phyloP scores from a whole-genome alignment of 1,284 basidiomycete species.

The Tremellales sp. region DNA sequence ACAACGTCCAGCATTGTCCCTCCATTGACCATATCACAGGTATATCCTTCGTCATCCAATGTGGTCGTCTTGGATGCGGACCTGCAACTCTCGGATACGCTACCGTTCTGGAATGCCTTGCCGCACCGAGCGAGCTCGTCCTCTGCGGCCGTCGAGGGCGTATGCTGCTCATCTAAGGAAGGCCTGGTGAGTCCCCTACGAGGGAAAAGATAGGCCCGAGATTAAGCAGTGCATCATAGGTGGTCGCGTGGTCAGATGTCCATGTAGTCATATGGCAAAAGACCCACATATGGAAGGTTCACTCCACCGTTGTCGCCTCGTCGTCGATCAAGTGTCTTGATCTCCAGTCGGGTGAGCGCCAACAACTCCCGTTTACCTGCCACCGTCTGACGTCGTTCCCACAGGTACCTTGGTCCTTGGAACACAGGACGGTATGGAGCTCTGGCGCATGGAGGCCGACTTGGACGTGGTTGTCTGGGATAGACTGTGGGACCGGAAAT shows the following conservation, averaged over 20 bases:
- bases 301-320: constrained; percentile 35
- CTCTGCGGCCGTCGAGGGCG: constrained; percentile 29
- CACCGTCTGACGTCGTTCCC: neutral
- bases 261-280: constrained; percentile 40
- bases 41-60: constrained; percentile 37
- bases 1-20: neutral
- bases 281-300: constrained; percentile 27
- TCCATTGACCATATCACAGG: constrained; percentile 19
- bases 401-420: constrained; percentile 31
- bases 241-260: constrained; percentile 39
- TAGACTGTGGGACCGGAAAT: constrained; percentile 34
- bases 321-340: constrained; percentile 29
- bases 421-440: constrained; percentile 33
- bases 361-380: neutral
- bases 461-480: constrained; percentile 44
- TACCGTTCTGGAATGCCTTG: constrained; percentile 41
- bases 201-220: neutral
- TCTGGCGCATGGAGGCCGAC: constrained; percentile 32
- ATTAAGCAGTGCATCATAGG: constrained; percentile 21
- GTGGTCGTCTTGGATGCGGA: constrained; percentile 32
- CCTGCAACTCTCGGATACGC: constrained; percentile 32
- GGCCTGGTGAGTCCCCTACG: constrained; percentile 22
- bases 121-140: constrained; percentile 34
- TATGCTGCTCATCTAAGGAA: constrained; percentile 18
- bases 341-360: constrained; percentile 26